Percentiles rank a stretch among this genome's conserved stretches.
phyloP scores from a whole-genome alignment of 176 grass and related monocot genomes.

The Paspalum vaginatum region DNA sequence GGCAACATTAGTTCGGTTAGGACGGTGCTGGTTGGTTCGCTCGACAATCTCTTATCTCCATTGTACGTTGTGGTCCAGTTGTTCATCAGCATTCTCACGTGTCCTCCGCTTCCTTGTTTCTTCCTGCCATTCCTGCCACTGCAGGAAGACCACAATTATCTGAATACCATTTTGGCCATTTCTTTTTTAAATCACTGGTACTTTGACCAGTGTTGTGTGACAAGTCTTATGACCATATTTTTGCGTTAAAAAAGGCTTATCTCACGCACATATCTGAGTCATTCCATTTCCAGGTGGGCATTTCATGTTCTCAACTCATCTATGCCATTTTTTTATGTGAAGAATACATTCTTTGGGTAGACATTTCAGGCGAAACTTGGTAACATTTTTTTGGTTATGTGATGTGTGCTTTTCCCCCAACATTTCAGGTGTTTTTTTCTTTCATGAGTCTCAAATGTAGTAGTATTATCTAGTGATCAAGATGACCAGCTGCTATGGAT shows the following conservation, averaged over 20 bases:
- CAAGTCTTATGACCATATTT: conserved; percentile 1
- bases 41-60: neutral
- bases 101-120: conserved; percentile 21
- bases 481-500: conserved; percentile 14
- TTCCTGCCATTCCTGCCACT: conserved; percentile 38
- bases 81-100: conserved; percentile 18
- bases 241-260: neutral
- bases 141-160: neutral
- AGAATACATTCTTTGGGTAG: neutral
- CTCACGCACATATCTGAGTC: neutral
- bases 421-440: neutral
- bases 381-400: neutral
- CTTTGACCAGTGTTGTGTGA: neutral
- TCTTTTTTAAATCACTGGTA: neutral
- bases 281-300: neutral
- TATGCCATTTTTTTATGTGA: neutral
- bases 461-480: neutral
- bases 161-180: neutral
- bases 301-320: neutral
- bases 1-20: conserved; percentile 35
- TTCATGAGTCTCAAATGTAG: neutral
- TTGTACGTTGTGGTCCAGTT: conserved; percentile 16
- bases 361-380: neutral
- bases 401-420: neutral
- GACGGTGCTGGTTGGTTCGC: conserved; percentile 18